phyloP scores from a whole-genome alignment of 768 basidiomycete genomes.

The Harrya chromipes region DNA sequence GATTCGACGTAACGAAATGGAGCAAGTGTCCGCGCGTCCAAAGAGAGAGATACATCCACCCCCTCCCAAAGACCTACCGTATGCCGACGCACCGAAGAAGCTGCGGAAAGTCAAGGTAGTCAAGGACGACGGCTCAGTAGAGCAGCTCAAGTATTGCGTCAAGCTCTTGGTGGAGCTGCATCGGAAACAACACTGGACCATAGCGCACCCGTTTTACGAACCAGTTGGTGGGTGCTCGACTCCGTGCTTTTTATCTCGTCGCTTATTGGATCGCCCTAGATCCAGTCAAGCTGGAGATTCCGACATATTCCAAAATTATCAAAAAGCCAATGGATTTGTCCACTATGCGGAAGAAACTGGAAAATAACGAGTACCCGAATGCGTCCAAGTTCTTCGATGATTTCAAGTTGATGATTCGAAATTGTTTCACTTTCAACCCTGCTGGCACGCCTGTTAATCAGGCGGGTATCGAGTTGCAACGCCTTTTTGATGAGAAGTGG shows the following conservation, averaged over 20 bases:
- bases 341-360: slow-evolving; percentile 85
- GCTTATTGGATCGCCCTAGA: slow-evolving; percentile 43
- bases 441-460: slow-evolving; percentile 81
- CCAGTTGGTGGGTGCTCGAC: slow-evolving; percentile 76
- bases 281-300: slow-evolving; percentile 73
- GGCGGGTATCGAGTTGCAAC: slow-evolving; percentile 82
- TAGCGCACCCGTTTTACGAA: slow-evolving; percentile 86
- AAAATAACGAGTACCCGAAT: slow-evolving; percentile 69
- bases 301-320: slow-evolving; percentile 81
- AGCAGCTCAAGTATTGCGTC: slow-evolving; percentile 81
- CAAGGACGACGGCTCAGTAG: slow-evolving; percentile 66
- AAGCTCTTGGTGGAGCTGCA: slow-evolving; percentile 74
- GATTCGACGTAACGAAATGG: slow-evolving; percentile 73
- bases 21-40: slow-evolving; percentile 63
- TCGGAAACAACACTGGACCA: slow-evolving; percentile 69
- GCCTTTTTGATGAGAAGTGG: slow-evolving; percentile 93
- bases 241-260: background rate
- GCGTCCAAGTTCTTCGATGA: slow-evolving; percentile 84
- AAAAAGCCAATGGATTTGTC: slow-evolving; percentile 95
- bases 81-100: slow-evolving; percentile 74
- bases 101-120: slow-evolving; percentile 54
- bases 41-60: slow-evolving; percentile 98
- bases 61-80: slow-evolving; percentile 85
- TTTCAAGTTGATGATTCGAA: slow-evolving; percentile 92
- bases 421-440: slow-evolving; percentile 92